Evolutionary conservation across 2,329 filamentous ascomycete genomes (phyloP).

Genomic region (Cyphellophora attinorum): DNA sequence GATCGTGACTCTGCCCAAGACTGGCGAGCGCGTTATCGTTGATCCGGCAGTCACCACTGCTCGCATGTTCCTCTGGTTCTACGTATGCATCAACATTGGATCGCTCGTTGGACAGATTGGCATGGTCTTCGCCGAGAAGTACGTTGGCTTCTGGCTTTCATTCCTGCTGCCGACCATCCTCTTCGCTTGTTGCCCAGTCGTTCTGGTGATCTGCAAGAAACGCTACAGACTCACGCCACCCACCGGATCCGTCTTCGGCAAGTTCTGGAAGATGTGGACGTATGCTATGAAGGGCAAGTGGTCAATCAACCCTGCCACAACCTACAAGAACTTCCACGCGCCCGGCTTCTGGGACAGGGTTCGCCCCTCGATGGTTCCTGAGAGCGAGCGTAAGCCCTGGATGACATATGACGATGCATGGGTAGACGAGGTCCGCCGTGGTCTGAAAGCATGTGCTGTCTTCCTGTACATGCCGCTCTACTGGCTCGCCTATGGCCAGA

Average conservation of each 20-base stretch:
- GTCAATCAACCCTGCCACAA: conserved; percentile 51
- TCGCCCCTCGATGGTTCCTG: conserved; percentile 56
- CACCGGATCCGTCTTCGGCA: conserved; percentile 61
- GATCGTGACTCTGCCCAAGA: conserved; percentile 44
- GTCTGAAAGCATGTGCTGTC: conserved; percentile 59
- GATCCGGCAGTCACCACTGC: conserved; percentile 60
- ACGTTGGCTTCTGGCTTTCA: conserved; percentile 65
- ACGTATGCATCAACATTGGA: conserved; percentile 62
- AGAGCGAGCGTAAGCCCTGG: conserved; percentile 52
- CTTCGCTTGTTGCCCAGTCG: conserved; percentile 52
- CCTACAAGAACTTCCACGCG: conserved; percentile 46
- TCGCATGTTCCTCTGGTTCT: conserved; percentile 62
- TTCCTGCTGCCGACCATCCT: conserved; percentile 58
- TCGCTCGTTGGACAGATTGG: conserved; percentile 51
- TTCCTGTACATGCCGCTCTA: conserved; percentile 52
- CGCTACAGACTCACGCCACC: conserved; percentile 57
- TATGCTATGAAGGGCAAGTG: conserved; percentile 56
- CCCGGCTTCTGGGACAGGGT: conserved; percentile 58
- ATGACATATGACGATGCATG: conserved; percentile 78
- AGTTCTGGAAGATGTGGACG: conserved; percentile 52
- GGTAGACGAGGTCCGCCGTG: conserved; percentile 69
- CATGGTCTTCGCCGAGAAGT: conserved; percentile 65
- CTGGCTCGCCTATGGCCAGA: conserved; percentile 49
- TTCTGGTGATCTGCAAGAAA: conserved; percentile 51
- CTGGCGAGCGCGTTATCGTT: conserved; percentile 60